Evolutionary conservation across 345 rosid species (phyloP).

Genomic region (Dipteronia sinensis): DNA sequence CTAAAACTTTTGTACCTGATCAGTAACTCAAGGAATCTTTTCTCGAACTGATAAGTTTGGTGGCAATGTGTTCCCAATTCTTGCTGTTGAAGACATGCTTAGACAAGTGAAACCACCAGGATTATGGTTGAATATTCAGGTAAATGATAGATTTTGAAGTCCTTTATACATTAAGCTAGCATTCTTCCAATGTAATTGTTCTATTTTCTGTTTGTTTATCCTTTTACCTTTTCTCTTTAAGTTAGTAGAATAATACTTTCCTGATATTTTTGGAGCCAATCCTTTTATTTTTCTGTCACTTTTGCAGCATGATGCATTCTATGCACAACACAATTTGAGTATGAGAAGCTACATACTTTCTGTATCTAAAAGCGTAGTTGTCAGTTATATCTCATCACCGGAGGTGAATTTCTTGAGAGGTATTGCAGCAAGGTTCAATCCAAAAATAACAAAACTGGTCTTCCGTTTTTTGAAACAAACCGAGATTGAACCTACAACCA

Average conservation of each 20-base stretch:
- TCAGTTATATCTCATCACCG: slow-evolving; percentile 80
- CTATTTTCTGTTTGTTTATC: slow-evolving; percentile 13
- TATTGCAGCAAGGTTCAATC: slow-evolving; percentile 48
- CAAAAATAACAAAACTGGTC: slow-evolving; percentile 53
- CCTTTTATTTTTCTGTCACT: slow-evolving; percentile 12
- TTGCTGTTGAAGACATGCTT: slow-evolving; percentile 48
- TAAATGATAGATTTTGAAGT: slow-evolving; percentile 13
- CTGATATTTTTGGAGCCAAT: neutral
- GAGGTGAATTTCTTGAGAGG: slow-evolving; percentile 70
- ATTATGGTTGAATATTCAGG: slow-evolving; percentile 92
- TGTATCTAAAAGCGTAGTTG: slow-evolving; percentile 40
- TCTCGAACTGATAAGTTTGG: slow-evolving; percentile 60
- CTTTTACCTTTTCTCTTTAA: neutral
- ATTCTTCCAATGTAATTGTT: neutral
- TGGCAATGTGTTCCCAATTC: slow-evolving; percentile 28
- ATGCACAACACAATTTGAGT: slow-evolving; percentile 66
- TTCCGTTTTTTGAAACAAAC: slow-evolving; percentile 58
- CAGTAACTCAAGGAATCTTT: slow-evolving; percentile 64
- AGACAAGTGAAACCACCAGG: slow-evolving; percentile 39
- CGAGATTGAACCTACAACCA: slow-evolving; percentile 66
- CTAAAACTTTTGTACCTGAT: slow-evolving; percentile 16
- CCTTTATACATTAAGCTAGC: too few species aligned
- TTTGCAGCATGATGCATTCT: slow-evolving; percentile 80
- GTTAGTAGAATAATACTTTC: neutral
- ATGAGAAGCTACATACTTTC: slow-evolving; percentile 64